These are phyloP conservation scores for Scheffersomyces parashehatae DNA, from an alignment of 1,139 yeast species.

Conservation along the genomic window DNA sequence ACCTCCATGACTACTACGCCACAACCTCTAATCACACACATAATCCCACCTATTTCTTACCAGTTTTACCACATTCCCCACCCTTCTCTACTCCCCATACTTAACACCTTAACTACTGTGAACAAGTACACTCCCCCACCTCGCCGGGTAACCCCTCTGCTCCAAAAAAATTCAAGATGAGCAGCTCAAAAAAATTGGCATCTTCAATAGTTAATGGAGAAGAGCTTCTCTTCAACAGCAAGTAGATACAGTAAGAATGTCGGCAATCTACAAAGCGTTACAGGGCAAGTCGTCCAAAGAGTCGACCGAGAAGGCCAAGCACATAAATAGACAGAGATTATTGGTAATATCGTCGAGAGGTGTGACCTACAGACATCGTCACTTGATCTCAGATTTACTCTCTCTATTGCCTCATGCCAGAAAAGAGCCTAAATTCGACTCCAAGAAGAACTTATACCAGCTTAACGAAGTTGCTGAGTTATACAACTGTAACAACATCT, in stretches of 20 bases:
- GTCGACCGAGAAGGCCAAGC: conserved; percentile 49
- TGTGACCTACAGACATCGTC: conserved; percentile 92
- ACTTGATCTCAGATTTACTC: conserved; percentile 79
- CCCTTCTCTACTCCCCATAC: too few species aligned
- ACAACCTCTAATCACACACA: too few species aligned
- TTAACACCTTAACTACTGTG: too few species aligned
- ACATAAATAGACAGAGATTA: conserved; percentile 77
- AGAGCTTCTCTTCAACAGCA: conserved; percentile 6
- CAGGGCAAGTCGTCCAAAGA: conserved; percentile 50
- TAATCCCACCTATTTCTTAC: too few species aligned
- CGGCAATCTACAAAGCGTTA: conserved; percentile 69
- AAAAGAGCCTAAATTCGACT: conserved; percentile 94
- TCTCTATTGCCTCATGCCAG: conserved; percentile 90
- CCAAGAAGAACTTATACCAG: conserved; percentile 84
- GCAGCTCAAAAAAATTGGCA: conserved; percentile 1
- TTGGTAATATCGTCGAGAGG: conserved; percentile 93
- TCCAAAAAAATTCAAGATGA: conserved; percentile 6
- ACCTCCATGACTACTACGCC: too few species aligned
- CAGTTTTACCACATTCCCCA: too few species aligned
- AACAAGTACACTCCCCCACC: too few species aligned
- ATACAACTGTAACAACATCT: conserved; percentile 93
- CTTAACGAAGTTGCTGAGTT: conserved; percentile 95
- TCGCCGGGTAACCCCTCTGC: too few species aligned
- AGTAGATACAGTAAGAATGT: conserved; percentile 36
- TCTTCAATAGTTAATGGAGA: conserved; percentile 1